A percentile compares a stretch with the other conserved stretches of the same genome.
Conservation (phyloP, 352 stramenopile genomes). For the Pythium myriotylum region DNA sequence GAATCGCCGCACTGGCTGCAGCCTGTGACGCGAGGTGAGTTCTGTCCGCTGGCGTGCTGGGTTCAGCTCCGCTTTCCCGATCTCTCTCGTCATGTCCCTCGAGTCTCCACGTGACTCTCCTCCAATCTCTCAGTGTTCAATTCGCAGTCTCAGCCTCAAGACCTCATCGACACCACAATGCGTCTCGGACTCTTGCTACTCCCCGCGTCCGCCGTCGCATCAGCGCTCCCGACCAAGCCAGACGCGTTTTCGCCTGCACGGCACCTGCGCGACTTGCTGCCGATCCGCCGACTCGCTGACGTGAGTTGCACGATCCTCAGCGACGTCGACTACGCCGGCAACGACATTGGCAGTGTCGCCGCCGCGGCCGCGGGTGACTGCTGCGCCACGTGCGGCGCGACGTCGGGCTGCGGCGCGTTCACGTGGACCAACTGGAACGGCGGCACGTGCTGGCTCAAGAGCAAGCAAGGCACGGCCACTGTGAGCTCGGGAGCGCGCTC, state of each 20-base stretch:
- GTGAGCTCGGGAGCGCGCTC: neutral
- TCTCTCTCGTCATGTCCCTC: neutral
- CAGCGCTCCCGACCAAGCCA: neutral
- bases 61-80: too few species aligned
- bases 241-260: neutral
- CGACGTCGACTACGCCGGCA: conserved; percentile 32
- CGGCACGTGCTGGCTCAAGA: conserved; percentile 68
- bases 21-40: too few species aligned
- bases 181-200: neutral
- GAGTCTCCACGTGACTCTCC: neutral
- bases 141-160: neutral
- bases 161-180: neutral
- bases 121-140: neutral
- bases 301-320: conserved; percentile 34
- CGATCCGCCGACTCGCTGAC: neutral
- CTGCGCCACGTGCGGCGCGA: conserved; percentile 17
- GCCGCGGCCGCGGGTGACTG: conserved; percentile 15
- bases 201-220: neutral
- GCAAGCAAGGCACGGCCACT: conserved; percentile 1
- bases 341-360: conserved; percentile 26
- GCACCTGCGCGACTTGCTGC: neutral
- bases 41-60: too few species aligned
- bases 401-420: conserved; percentile 18
- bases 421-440: conserved; percentile 53
- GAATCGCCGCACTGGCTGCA: too few species aligned